phyloP scores from a whole-genome alignment of 2,329 filamentous ascomycete genomes.

The Penicillium digitatum region DNA sequence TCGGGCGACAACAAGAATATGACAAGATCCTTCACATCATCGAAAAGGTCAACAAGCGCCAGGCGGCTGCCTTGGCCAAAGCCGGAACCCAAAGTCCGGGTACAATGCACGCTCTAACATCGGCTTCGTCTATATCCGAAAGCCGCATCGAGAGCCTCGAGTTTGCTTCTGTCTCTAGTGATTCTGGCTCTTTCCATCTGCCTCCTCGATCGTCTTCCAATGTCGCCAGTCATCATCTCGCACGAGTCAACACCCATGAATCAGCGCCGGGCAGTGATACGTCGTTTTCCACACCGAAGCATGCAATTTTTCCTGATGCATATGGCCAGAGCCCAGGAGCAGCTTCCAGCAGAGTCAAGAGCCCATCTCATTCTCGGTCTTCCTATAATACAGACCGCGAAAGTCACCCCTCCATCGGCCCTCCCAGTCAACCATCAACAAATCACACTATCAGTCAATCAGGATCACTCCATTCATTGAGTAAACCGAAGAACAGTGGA shows the following conservation, averaged over 20 bases:
- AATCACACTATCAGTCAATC: slow-evolving; percentile 29
- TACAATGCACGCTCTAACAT: slow-evolving; percentile 49
- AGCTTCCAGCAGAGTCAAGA: slow-evolving; percentile 31
- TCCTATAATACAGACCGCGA: slow-evolving; percentile 34
- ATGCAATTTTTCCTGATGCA: slow-evolving; percentile 13
- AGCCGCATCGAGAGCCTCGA: slow-evolving; percentile 48
- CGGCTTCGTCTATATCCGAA: slow-evolving; percentile 52
- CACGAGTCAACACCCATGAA: slow-evolving; percentile 33
- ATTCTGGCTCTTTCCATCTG: slow-evolving; percentile 48
- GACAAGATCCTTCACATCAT: slow-evolving; percentile 69
- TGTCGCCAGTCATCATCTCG: slow-evolving; percentile 27
- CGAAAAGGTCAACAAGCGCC: slow-evolving; percentile 67
- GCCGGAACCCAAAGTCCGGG: slow-evolving; percentile 35
- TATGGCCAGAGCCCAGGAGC: slow-evolving; percentile 5
- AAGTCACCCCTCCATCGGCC: slow-evolving; percentile 25
- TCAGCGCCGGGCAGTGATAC: slow-evolving; percentile 36
- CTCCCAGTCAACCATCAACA: slow-evolving; percentile 34
- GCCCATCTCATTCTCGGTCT: slow-evolving; percentile 36
- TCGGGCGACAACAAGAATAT: slow-evolving; percentile 72
- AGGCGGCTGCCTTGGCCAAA: slow-evolving; percentile 43
- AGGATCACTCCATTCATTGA: slow-evolving; percentile 31
- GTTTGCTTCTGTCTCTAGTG: slow-evolving; percentile 53
- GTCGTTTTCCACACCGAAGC: slow-evolving; percentile 32
- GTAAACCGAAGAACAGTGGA: slow-evolving; percentile 43
- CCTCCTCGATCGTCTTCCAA: slow-evolving; percentile 40